Evolutionary conservation across 345 rosid species (phyloP), one percentile per base, ranked within the genome.

Genomic region (Boechera divaricarpa): DNA sequence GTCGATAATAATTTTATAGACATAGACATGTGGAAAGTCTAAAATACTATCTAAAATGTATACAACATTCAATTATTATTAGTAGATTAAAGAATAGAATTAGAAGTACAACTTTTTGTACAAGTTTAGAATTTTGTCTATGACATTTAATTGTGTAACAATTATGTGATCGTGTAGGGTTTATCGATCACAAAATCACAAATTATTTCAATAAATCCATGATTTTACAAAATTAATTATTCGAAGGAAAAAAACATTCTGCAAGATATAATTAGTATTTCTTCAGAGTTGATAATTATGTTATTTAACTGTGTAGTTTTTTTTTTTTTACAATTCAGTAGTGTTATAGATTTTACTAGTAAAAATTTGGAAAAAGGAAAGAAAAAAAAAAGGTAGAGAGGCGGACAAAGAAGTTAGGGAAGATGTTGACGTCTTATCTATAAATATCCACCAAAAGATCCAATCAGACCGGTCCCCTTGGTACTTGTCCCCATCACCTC

Each of bases 371-470:
- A 5, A 59, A 58, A 71, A 58, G 3, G 33, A 18, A 26, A 48
- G 9, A 21, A 11, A 5, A 7, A 11, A 9, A 29, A 59, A 32
- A 4, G 6, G 12, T 29, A 44, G 12, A 10, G 63, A 84, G 86
- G 83, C 77, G 79, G 75, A 73, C 86, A 73, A 49, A 81, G 82
- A 86, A 83, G 83, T 81, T 76, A 83, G 74, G 78, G 77, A 57
- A 70, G 92, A 86, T 79, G 85, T 71, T 72, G 90, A 91, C 79
- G 83, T 90, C 81, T 76, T 83, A 84, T 85, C 86, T 77, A 44
- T 77, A 80, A 78, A 83, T 47, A 79, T 80, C 83, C 64, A 64
- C 68, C 74, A 75, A 78, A 74, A 69, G 70, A 69, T 77, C 67
- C 58, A 39, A 77, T 71, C 75, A 71, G 68, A 65, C 16, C 39